Evolutionary conservation across 352 stramenopile species (phyloP).

Genomic region (Globisporangium barbulae): DNA sequence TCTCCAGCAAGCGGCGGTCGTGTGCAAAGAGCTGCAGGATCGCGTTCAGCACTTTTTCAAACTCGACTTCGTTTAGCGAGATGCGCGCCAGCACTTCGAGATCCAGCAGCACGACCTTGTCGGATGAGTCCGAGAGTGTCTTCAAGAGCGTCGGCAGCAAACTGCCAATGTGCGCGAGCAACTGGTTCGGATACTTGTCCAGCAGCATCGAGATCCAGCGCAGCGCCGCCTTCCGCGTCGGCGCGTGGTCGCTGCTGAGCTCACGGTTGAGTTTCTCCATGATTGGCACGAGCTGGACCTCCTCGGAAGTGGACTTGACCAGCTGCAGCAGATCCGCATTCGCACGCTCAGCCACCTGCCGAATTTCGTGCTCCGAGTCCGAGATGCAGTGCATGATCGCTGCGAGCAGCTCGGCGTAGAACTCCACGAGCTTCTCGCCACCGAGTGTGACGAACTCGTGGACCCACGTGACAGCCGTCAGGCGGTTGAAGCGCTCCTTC

Average conservation of each 20-base stretch:
- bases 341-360: slow-evolving; percentile 94
- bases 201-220: slow-evolving; percentile 99
- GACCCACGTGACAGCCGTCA: slow-evolving; percentile 98
- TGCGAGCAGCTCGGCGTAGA: slow-evolving; percentile 94
- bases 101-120: slow-evolving; percentile 97
- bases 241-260: slow-evolving; percentile 94
- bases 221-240: slow-evolving; percentile 93
- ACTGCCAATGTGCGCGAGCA: slow-evolving; percentile 90
- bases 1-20: slow-evolving; percentile 87
- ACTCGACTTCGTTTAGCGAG: slow-evolving; percentile 89
- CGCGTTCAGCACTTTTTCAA: slow-evolving; percentile 92
- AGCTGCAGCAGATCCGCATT: slow-evolving; percentile 96
- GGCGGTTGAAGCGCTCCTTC: slow-evolving; percentile 95
- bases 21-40: slow-evolving; percentile 95
- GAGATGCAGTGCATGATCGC: slow-evolving; percentile 98
- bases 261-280: slow-evolving; percentile 95
- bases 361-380: slow-evolving; percentile 95
- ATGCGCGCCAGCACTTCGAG: slow-evolving; percentile 96
- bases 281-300: slow-evolving; percentile 91
- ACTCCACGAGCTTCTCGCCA: slow-evolving; percentile 92
- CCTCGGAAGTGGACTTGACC: slow-evolving; percentile 89
- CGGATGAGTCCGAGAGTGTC: slow-evolving; percentile 94
- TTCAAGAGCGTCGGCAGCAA: slow-evolving; percentile 95
- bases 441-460: slow-evolving; percentile 97
- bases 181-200: slow-evolving; percentile 94